Evolutionary conservation across 306 rosid species (phyloP).

Genomic region (Rosa rugosa): DNA sequence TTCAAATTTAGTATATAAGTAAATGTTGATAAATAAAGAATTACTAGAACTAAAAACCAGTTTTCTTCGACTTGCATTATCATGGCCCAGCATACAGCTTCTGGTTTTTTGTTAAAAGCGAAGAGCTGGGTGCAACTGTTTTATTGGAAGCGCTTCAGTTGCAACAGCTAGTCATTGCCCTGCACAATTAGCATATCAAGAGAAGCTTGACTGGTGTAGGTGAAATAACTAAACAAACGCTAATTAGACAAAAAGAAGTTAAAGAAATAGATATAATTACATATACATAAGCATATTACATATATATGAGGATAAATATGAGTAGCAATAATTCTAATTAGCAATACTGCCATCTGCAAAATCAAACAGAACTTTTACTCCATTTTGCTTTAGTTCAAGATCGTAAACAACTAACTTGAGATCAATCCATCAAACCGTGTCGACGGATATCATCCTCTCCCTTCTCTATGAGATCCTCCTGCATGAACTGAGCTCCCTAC

Average conservation of each 20-base stretch:
- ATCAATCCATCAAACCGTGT: conserved; percentile 14
- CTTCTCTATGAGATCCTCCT: conserved; percentile 32
- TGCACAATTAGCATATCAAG: too few relatives aligned
- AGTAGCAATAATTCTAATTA: not conserved
- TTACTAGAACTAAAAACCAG: too few relatives aligned
- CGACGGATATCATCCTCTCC: not conserved
- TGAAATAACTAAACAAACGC: too few relatives aligned
- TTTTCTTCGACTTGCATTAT: too few relatives aligned
- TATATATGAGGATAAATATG: not conserved
- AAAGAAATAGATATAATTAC: not conserved
- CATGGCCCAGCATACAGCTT: not conserved
- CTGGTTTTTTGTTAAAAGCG: not conserved
- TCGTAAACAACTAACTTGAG: not conserved
- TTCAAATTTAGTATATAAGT: too few relatives aligned
- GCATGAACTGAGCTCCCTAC: not conserved
- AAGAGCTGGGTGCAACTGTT: not conserved
- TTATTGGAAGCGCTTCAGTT: not conserved
- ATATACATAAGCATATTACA: not conserved
- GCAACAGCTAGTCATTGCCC: not conserved
- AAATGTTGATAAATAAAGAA: too few relatives aligned
- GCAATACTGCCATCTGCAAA: conserved; percentile 3
- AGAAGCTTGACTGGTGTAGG: too few relatives aligned
- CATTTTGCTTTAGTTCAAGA: not conserved
- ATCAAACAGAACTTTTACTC: not conserved
- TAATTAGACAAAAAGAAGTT: too few relatives aligned